These are phyloP conservation scores for Pythium dissotocum DNA, from an alignment of 352 stramenopile species.

Conservation along the genomic window DNA sequence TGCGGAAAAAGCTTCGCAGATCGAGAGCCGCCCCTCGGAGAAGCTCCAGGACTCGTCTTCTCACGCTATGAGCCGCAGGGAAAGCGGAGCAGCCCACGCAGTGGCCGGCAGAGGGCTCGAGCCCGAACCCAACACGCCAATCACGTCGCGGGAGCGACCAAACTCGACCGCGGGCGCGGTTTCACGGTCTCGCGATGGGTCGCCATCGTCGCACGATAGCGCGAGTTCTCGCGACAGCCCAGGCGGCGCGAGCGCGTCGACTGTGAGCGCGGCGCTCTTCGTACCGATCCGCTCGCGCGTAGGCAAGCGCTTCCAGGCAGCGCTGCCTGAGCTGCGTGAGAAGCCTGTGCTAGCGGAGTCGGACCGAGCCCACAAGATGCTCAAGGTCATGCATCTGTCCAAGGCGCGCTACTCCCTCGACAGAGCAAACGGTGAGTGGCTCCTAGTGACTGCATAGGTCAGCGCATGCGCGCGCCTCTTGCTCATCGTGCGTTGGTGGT, in stretches of 20 bases:
- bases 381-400: conserved; percentile 32
- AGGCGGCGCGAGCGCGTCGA: background rate
- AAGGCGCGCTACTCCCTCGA: conserved; percentile 49
- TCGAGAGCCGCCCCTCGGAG: conserved; percentile 8
- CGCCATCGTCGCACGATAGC: conserved; percentile 29
- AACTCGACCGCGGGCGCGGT: background rate
- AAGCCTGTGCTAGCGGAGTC: conserved; percentile 18
- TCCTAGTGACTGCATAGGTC: background rate
- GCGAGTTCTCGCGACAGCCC: conserved; percentile 15
- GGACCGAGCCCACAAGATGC: conserved; percentile 23
- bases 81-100: background rate
- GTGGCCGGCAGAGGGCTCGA: conserved; percentile 2
- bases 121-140: background rate
- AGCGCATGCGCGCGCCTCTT: conserved; percentile 1
- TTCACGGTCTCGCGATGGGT: conserved; percentile 16
- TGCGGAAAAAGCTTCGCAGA: conserved; percentile 33
- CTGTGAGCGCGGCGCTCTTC: conserved; percentile 40
- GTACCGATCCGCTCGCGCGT: conserved; percentile 74
- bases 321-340: conserved; percentile 54
- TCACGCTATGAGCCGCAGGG: conserved; percentile 25
- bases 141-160: conserved; percentile 12
- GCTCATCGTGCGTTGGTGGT: conserved; percentile 3
- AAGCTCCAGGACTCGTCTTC: conserved; percentile 10
- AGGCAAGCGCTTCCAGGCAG: conserved; percentile 79
- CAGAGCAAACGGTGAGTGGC: conserved; percentile 47